Evolutionary conservation across 192 early-diverging fungal genomes (phyloP).

Genomic region (Entomortierella lignicola): DNA sequence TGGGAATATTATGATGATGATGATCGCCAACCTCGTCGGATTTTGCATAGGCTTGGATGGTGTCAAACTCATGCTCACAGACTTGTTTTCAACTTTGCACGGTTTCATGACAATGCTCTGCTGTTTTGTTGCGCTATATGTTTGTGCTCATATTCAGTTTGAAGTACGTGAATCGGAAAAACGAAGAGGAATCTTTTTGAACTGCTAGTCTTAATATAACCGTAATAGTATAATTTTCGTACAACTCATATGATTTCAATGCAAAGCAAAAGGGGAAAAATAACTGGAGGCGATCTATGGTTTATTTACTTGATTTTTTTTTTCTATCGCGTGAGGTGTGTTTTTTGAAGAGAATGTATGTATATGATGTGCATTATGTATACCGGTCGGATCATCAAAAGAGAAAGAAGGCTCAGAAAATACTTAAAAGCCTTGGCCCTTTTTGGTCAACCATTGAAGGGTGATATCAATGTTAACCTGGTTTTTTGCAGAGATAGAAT

Average conservation of each 20-base stretch:
- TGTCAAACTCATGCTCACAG: slow-evolving; percentile 74
- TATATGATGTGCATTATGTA: background rate
- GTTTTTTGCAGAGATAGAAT: slow-evolving; percentile 98
- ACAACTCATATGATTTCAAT: background rate
- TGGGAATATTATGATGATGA: slow-evolving; percentile 92
- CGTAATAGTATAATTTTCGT: no score
- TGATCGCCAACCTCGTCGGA: slow-evolving; percentile 94
- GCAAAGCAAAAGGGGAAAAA: background rate
- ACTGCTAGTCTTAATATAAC: no score
- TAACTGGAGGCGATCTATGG: background rate
- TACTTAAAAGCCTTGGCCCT: slow-evolving; percentile 67
- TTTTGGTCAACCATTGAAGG: slow-evolving; percentile 96
- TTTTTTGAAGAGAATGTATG: slow-evolving; percentile 5
- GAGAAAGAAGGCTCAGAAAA: no score
- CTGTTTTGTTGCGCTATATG: slow-evolving; percentile 65
- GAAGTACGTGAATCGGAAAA: slow-evolving; percentile 83
- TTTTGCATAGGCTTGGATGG: slow-evolving; percentile 93
- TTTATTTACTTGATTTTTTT: slow-evolving; percentile 4
- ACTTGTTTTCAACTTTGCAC: slow-evolving; percentile 58
- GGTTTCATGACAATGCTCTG: slow-evolving; percentile 60
- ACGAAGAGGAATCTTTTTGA: slow-evolving; percentile 57
- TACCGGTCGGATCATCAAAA: no score
- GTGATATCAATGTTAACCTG: slow-evolving; percentile 98
- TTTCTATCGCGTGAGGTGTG: slow-evolving; percentile 1
- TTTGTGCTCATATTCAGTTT: slow-evolving; percentile 82